phyloP scores from a whole-genome alignment of 2,329 filamentous ascomycete species.

The Aspergillus sojae region DNA sequence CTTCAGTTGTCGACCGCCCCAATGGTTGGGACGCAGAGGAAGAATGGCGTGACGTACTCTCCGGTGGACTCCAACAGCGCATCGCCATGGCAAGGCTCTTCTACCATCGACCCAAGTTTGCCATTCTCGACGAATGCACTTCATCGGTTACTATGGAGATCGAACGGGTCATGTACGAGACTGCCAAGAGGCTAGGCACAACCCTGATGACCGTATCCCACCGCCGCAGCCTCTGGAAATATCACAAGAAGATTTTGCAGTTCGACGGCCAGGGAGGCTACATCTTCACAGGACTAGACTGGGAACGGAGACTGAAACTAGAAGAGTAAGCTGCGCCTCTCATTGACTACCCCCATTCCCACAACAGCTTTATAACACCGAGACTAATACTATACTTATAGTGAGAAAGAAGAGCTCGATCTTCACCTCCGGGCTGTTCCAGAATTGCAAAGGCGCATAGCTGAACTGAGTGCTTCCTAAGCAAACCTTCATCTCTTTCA shows the following conservation, averaged over 20 bases:
- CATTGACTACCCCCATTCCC: background rate
- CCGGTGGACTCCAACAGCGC: conserved; percentile 89
- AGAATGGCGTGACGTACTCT: conserved; percentile 94
- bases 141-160: conserved; percentile 92
- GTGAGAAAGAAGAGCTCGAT: conserved; percentile 91
- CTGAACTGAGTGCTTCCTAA: conserved; percentile 66
- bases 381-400: conserved; percentile 29
- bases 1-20: conserved; percentile 76
- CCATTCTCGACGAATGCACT: conserved; percentile 96
- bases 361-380: conserved; percentile 4
- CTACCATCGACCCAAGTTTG: conserved; percentile 89
- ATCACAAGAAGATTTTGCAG: conserved; percentile 90
- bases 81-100: conserved; percentile 96
- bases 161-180: conserved; percentile 96
- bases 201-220: conserved; percentile 98
- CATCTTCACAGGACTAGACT: conserved; percentile 87
- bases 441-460: conserved; percentile 82
- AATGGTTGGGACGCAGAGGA: conserved; percentile 90
- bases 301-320: conserved; percentile 77
- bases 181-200: conserved; percentile 85
- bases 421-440: conserved; percentile 81
- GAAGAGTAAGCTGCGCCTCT: conserved; percentile 68
- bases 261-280: conserved; percentile 94
- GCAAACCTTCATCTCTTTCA: background rate
- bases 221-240: conserved; percentile 89